Base-by-base conservation (phyloP, 371 early-diverging fungal genomes). In the Lichtheimia ramosa region DNA sequence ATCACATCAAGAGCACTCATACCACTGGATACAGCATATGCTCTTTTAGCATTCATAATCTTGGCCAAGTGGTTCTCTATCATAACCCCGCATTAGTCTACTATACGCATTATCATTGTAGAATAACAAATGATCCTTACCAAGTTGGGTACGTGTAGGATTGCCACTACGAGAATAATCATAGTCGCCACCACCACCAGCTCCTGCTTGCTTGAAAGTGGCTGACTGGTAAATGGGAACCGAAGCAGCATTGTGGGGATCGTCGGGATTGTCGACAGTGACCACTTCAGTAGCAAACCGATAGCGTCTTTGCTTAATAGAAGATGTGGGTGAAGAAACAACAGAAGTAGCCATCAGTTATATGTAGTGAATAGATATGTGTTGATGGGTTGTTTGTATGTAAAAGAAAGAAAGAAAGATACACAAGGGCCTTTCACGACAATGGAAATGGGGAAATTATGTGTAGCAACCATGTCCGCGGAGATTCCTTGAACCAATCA, bases 191-290 rank as follows among this genome's bases (percentile, higher is more conserved):
- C 85, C 84, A 51, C 90, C 94, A 15, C 81, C 82, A 1, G 92
- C 90, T 7, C 82, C 73, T 18, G 70, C 68, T 74, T 96, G 96
- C 75, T 94, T 96, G 77, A 97, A 97, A 1, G 98, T 97, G 13
- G 98, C 98, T 0, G 96, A 92, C 69, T 96, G 96, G 82, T 96
- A 96, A 63, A 97, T 94, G 28, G 98, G 98, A 24, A 94, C 89
- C 6, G 94, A 93, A 27, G 94, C 83, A 18, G 97, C 89, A 70
- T 92, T 87, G 82, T 97, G 96, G 51, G 86, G 90, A 78, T 96
- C 96, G 62, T 88, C 85, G 56, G 83, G 74, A 67, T 82, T 84
- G 69, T 91, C 90, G 42, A 95, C 85, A 28, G 83, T 87, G 42
- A 94, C 95, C 7, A 95, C 89, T 72, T 95, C 92, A 3, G 96